A percentile compares a stretch with the other conserved stretches of the same genome.
phyloP scores from a whole-genome alignment of 2,329 filamentous ascomycete species.

The Lachnellula subtilissima region DNA sequence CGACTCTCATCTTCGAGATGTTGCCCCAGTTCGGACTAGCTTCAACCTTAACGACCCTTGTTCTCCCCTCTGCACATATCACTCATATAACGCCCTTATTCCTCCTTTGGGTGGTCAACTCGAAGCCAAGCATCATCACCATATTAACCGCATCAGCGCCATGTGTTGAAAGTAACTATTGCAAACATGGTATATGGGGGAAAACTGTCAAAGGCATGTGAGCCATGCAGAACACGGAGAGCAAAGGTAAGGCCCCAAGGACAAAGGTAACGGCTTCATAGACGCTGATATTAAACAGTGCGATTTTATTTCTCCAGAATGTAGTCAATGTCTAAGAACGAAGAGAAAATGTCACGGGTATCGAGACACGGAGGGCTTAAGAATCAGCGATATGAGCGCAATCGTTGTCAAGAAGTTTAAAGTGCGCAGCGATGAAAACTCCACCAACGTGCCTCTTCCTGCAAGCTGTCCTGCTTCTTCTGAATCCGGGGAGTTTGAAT shows the following conservation, averaged over 20 bases:
- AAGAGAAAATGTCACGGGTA: conserved; percentile 5
- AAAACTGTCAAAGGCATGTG: conserved; percentile 7
- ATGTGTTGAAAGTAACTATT: neutral
- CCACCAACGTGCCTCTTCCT: neutral
- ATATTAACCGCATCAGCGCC: neutral
- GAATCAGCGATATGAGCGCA: conserved; percentile 4
- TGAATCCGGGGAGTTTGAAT: neutral
- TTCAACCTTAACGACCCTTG: neutral
- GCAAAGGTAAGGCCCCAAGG: conserved; percentile 1
- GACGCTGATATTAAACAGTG: conserved; percentile 2
- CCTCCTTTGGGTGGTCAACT: neutral
- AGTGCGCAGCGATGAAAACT: neutral
- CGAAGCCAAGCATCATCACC: neutral
- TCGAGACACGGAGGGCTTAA: conserved; percentile 4
- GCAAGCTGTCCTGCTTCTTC: neutral
- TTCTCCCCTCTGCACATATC: neutral
- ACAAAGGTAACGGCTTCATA: neutral
- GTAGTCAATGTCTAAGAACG: conserved; percentile 2
- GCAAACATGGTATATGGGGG: conserved; percentile 8
- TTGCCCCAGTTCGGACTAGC: neutral
- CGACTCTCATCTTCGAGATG: neutral
- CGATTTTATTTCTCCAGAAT: conserved; percentile 2
- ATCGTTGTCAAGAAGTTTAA: conserved; percentile 1
- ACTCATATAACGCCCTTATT: neutral
- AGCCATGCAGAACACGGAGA: conserved; percentile 2